phyloP scores from a whole-genome alignment of 2,329 filamentous ascomycete genomes.

The Neofusicoccum sp. region DNA sequence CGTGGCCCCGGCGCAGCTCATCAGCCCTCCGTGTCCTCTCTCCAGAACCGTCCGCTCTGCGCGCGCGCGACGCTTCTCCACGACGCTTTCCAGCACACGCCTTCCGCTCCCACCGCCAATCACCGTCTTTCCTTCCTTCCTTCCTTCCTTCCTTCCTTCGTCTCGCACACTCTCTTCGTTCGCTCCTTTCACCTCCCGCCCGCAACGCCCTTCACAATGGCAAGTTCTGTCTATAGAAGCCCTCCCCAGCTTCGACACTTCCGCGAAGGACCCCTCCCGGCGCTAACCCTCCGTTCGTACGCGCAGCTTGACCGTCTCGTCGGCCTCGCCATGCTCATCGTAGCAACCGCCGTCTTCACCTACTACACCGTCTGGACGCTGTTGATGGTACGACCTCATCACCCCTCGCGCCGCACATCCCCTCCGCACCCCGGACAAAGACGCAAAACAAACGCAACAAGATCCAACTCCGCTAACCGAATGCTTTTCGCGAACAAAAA shows the following conservation, averaged over 20 bases:
- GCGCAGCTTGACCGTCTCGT: constrained; percentile 83
- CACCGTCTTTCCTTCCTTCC: not conserved
- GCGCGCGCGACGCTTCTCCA: no score
- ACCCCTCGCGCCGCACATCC: not conserved
- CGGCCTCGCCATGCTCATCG: constrained; percentile 72
- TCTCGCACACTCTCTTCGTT: no score
- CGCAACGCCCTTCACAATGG: constrained; percentile 9
- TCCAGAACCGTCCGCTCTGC: not conserved
- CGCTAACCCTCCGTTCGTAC: not conserved
- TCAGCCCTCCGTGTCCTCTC: constrained; percentile 16
- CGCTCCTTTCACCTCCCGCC: constrained; percentile 1
- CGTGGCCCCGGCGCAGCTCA: not conserved
- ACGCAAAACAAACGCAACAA: not conserved
- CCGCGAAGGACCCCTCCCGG: not conserved
- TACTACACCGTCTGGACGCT: constrained; percentile 99
- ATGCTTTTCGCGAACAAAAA: no score
- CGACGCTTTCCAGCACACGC: not conserved
- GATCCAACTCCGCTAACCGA: no score
- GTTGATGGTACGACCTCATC: constrained; percentile 69
- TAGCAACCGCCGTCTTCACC: constrained; percentile 69
- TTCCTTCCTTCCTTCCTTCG: not conserved
- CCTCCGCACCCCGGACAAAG: not conserved
- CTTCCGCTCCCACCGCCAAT: not conserved
- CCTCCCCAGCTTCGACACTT: constrained; percentile 5
- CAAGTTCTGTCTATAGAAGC: constrained; percentile 18